Evolutionary conservation across 1,284 basidiomycete genomes (phyloP).

Genomic region (Flammula alnicola): DNA sequence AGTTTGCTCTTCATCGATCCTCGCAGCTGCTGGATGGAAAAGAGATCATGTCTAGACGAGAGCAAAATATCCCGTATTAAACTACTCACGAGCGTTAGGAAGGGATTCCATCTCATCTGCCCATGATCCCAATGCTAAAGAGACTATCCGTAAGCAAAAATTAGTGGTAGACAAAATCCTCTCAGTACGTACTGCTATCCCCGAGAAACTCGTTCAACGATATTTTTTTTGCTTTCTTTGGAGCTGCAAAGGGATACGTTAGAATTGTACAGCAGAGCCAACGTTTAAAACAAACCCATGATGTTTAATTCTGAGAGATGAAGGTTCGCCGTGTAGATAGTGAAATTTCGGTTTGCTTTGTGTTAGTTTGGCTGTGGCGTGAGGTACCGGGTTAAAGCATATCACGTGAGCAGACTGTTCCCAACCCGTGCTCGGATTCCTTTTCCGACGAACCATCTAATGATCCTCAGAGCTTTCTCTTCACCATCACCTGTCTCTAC

Average conservation of each 20-base stretch:
- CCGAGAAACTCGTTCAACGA: conserved; percentile 89
- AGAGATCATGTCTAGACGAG: conserved; percentile 16
- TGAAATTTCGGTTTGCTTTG: conserved; percentile 22
- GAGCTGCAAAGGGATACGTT: conserved; percentile 50
- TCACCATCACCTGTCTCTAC: too few relatives aligned
- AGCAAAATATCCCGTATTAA: conserved; percentile 8
- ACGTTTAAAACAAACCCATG: conserved; percentile 17
- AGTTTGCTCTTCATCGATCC: conserved; percentile 58
- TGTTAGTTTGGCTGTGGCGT: conserved; percentile 19
- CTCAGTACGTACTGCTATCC: conserved; percentile 66
- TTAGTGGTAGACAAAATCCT: conserved; percentile 14
- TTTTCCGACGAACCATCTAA: too few relatives aligned
- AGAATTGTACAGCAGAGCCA: conserved; percentile 1
- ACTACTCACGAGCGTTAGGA: conserved; percentile 83
- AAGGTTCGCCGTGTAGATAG: conserved; percentile 7
- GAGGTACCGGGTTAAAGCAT: too few relatives aligned
- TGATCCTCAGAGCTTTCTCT: too few relatives aligned
- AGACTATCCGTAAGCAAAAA: too few relatives aligned
- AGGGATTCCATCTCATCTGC: conserved; percentile 95
- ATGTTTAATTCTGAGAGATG: conserved; percentile 10
- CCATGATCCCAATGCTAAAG: conserved; percentile 86
- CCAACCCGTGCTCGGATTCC: too few relatives aligned
- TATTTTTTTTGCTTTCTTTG: conserved; percentile 91
- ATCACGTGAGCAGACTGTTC: too few relatives aligned
- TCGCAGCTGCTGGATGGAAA: conserved; percentile 59